Percentiles rank a stretch among this genome's conserved stretches.
phyloP scores from a whole-genome alignment of 1,284 basidiomycete genomes.

The Tilletia setariae region DNA sequence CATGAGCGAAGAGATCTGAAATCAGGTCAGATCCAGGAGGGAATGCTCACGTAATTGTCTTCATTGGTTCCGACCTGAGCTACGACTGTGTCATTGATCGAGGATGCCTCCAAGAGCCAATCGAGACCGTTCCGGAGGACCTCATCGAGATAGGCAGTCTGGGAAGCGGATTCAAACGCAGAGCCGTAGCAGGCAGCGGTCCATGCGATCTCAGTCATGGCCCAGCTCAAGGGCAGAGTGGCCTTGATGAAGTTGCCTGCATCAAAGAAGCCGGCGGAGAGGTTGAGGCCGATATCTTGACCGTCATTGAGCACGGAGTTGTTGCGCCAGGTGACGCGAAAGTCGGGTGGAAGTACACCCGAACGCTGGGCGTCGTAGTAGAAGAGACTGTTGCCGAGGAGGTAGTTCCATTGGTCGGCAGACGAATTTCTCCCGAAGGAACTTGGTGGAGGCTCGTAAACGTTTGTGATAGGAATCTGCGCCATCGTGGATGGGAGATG shows the following conservation, averaged over 20 bases:
- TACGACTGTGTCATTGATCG: conserved; percentile 69
- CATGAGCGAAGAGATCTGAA: no score
- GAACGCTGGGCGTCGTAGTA: conserved; percentile 89
- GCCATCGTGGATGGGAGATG: conserved; percentile 11
- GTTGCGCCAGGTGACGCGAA: conserved; percentile 82
- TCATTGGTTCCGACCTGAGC: conserved; percentile 73
- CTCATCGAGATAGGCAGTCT: conserved; percentile 81
- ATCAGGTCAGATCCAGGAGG: no score
- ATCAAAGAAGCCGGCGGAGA: conserved; percentile 85
- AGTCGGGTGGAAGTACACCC: conserved; percentile 67
- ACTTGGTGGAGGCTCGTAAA: conserved; percentile 26
- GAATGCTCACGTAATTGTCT: conserved; percentile 60
- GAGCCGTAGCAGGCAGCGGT: conserved; percentile 76
- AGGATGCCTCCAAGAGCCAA: conserved; percentile 88
- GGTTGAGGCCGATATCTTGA: conserved; percentile 68
- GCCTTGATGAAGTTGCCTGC: conserved; percentile 78
- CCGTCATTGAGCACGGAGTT: conserved; percentile 75
- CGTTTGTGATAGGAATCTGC: conserved; percentile 25
- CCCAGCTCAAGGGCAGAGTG: conserved; percentile 63
- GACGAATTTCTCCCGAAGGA: conserved; percentile 19
- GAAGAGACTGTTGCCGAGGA: conserved; percentile 75
- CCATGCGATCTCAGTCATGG: conserved; percentile 80
- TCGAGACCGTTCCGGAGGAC: conserved; percentile 74
- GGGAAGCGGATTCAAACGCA: conserved; percentile 76
- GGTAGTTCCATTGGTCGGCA: conserved; percentile 67